Evolutionary conservation across 2,329 filamentous ascomycete genomes (phyloP), one percentile per base, ranked within the genome.

Genomic region (Sarocladium oryzae): DNA sequence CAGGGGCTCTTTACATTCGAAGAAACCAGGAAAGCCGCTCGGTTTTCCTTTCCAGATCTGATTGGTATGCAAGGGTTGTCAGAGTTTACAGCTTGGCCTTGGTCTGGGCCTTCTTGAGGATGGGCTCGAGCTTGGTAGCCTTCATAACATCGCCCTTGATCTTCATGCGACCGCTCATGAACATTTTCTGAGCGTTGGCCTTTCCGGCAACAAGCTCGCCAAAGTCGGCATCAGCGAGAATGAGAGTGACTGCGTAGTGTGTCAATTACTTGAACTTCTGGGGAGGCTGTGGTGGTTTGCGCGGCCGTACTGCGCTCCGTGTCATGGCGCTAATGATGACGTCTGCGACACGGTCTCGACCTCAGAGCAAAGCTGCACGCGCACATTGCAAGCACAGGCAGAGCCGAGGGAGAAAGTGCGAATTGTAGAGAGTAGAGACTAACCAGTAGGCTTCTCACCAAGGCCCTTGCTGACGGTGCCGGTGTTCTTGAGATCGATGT

Each of bases 141-240:
- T 96, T 96, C 92, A 97, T 97, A 55, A 97, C 84, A 69, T 97
- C 90, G 56, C 93, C 93, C 82, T 90, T 95, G 67, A 97, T 82
- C 87, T 97, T 99, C 66, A 99, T 78, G 79, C 96, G 96, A 63
- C 93, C 93, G n/a, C 82, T 82, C 92, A 99, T 97, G 75, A 97
- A 96, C 57, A 99, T 75, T 61, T 85, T 84, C 78, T 99, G 93
- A 52, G 93, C 90, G 66, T 96, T 96, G 61, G 88, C 89, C 76
- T 95, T 89, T 66, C 93, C 93, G 33, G 77, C 64, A 51, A 95
- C 84, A 58, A 99, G 80, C 67, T 86, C 85, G 58, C 75, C 82
- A 66, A 99, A 99, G 71, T 97, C 89, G 53, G 82, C 80, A 56
- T 99, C 93, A 54, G 84, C 88, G 58, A 97, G 81, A 4, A 78